Evolutionary conservation across 192 early-diverging fungal species (phyloP), one percentile per base, ranked within the genome.

Genomic region (Polychytrium aggregatum): DNA sequence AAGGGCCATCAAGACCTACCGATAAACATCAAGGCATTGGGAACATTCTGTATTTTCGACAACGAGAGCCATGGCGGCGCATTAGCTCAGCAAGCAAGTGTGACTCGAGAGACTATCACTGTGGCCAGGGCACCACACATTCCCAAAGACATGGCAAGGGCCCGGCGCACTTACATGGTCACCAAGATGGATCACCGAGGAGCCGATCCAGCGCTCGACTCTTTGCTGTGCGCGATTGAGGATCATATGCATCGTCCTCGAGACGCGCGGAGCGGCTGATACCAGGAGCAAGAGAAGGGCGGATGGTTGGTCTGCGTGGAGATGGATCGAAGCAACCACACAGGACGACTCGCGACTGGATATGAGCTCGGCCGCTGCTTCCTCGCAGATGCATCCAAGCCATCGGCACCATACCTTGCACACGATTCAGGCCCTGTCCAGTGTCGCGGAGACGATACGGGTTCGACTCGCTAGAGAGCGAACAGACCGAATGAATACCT

Each of bases 11-110:
- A 33, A 60, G 64, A 62, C 56, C 90, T 92, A 79, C 90, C 88
- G 44, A 98, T 96, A 47, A 97, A 97, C 80, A 95, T 83, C 28
- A 98, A 77, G 3, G 96, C 87, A 56, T 98, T 98, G 18, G 96
- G 93, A 11, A 98, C 96, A 57, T 97, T 98, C 48, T 70, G 44
- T 44, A 13, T 21, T 48, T 13, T n/a, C n/a, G n/a, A n/a, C n/a
- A n/a, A n/a, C n/a, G n/a, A n/a, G n/a, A n/a, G n/a, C n/a, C n/a
- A n/a, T n/a, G n/a, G n/a, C n/a, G n/a, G n/a, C n/a, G n/a, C n/a
- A n/a, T n/a, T n/a, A n/a, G n/a, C n/a, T n/a, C n/a, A n/a, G n/a
- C 13, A 37, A 16, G 18, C 26, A 13, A 53, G 14, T 14, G 14
- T 8, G 1, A 31, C 22, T 14, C 17, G 25, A 41, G n/a, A 25